A percentile compares a stretch with the other conserved stretches of the same genome.
Conservation (phyloP, 805 yeast genomes). For the Candida multigemmis region DNA sequence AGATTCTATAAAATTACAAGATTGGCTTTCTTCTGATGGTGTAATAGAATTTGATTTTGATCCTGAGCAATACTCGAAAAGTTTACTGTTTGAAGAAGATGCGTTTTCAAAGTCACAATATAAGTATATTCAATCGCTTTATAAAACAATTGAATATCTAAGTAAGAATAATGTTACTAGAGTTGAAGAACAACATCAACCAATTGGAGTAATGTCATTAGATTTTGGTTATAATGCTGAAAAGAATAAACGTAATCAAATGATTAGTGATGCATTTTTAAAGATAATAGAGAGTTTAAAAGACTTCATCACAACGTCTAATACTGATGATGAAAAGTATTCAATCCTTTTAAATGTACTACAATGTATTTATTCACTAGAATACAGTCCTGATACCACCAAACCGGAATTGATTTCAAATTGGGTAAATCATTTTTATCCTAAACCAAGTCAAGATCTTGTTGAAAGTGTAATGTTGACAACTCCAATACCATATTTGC, state of each 20-base stretch:
- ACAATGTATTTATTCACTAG: conserved; percentile 48
- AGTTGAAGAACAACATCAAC: conserved; percentile 12
- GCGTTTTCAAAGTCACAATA: conserved; percentile 31
- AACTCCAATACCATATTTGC: conserved; percentile 36
- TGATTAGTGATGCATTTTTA: conserved; percentile 15
- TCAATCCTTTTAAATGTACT: conserved; percentile 42
- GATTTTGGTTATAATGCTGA: conserved; percentile 6
- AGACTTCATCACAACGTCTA: conserved; percentile 16
- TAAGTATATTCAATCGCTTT: conserved; percentile 41
- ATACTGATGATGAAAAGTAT: conserved; percentile 18
- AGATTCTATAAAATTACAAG: conserved; percentile 33
- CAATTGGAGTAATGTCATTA: conserved; percentile 22
- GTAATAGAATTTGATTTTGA: conserved; percentile 31
- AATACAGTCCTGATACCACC: conserved; percentile 28
- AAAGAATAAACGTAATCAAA: conserved; percentile 1
- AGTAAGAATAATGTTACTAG: conserved; percentile 9
- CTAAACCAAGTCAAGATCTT: conserved; percentile 49
- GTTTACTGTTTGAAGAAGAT: conserved; percentile 25
- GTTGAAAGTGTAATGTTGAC: conserved; percentile 37
- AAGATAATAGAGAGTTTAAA: conserved; percentile 18
- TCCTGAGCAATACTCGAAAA: conserved; percentile 27
- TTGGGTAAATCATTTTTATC: conserved; percentile 68
- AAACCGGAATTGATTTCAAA: conserved; percentile 37
- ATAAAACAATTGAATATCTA: conserved; percentile 39
- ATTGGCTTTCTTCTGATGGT: conserved; percentile 33